Evolutionary conservation across 2,329 filamentous ascomycete genomes (phyloP).

Genomic region (Lachnellula cervina): DNA sequence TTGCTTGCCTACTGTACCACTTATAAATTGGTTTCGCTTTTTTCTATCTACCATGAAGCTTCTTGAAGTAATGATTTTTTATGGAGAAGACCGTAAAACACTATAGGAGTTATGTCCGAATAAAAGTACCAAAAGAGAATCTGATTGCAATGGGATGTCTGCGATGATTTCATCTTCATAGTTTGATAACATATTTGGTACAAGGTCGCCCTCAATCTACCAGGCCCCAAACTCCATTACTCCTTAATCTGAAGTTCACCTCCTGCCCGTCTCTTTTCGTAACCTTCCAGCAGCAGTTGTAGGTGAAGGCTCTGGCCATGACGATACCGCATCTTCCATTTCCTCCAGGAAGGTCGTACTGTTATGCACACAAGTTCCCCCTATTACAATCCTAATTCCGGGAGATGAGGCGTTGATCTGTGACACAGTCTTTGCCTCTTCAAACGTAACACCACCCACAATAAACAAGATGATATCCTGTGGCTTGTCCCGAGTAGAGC

Average conservation of each 20-base stretch:
- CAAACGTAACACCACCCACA: constrained; percentile 87
- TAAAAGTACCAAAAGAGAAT: no score
- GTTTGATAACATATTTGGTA: neutral
- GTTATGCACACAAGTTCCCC: constrained; percentile 85
- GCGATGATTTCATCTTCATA: neutral
- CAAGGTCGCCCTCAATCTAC: neutral
- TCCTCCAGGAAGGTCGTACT: constrained; percentile 84
- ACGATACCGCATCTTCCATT: constrained; percentile 79
- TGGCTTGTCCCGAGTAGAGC: constrained; percentile 85
- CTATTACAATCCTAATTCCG: constrained; percentile 82
- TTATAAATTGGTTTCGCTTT: no score
- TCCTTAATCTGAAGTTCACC: constrained; percentile 12
- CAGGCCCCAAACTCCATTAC: constrained; percentile 7
- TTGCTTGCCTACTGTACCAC: no score
- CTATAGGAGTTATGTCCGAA: no score
- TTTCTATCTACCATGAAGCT: no score
- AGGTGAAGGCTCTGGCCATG: constrained; percentile 67
- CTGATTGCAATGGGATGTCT: neutral
- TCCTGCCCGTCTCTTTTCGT: constrained; percentile 30
- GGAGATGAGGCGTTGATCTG: constrained; percentile 88
- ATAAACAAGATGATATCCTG: constrained; percentile 97
- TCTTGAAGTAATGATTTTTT: no score
- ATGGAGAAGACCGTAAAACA: no score
- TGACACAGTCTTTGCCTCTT: constrained; percentile 95
- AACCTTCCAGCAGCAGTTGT: constrained; percentile 32